phyloP scores from a whole-genome alignment of 73 alveolate species.

The Blepharisma japonicum region DNA sequence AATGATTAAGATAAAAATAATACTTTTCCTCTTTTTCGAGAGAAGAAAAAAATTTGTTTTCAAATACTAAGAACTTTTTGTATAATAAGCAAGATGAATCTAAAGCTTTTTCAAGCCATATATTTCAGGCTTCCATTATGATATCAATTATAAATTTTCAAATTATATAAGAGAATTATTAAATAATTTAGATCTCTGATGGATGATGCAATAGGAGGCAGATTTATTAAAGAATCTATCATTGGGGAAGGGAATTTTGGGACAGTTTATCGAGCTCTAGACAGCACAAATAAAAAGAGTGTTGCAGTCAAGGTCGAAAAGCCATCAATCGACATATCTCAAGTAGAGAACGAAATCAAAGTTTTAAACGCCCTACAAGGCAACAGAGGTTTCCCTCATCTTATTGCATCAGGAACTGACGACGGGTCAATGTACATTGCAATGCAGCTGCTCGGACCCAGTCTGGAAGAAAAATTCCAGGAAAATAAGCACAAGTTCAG shows the following conservation, averaged over 20 bases:
- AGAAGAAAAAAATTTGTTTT: no score
- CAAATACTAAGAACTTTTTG: no score
- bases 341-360: slow-evolving; percentile 1
- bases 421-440: background rate
- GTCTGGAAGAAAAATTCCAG: background rate
- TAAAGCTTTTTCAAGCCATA: no score
- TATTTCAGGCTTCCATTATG: no score
- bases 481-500: background rate
- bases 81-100: no score
- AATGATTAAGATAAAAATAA: no score
- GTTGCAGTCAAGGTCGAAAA: slow-evolving; percentile 19
- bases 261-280: slow-evolving; percentile 1
- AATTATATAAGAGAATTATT: no score
- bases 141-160: no score
- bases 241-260: slow-evolving; percentile 28
- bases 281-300: background rate
- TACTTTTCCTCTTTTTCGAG: no score
- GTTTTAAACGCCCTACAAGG: slow-evolving; percentile 2
- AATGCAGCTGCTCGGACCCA: slow-evolving; percentile 10
- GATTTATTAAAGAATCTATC: background rate
- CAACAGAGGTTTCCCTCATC: slow-evolving; percentile 3
- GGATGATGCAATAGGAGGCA: no score
- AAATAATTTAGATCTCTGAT: no score
- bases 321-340: background rate
- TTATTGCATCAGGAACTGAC: background rate